These are phyloP conservation scores for Geotrichum macrosporum DNA, from an alignment of 1,139 yeast species.

Conservation along the genomic window DNA sequence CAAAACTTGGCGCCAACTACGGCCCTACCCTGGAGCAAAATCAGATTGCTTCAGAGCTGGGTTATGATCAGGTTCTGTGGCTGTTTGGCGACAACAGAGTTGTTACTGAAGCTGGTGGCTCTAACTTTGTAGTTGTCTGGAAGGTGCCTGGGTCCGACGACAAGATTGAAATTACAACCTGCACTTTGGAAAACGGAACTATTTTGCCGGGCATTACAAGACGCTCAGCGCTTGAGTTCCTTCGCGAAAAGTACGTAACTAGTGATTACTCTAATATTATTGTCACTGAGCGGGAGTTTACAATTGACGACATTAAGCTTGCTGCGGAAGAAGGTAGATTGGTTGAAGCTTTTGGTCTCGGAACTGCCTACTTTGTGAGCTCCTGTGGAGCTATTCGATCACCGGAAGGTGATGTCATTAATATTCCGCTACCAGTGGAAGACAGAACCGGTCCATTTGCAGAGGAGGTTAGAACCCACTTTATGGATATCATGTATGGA, in stretches of 20 bases:
- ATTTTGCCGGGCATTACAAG: conserved; percentile 46
- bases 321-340: conserved; percentile 41
- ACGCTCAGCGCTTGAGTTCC: conserved; percentile 42
- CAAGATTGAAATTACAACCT: conserved; percentile 42
- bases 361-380: conserved; percentile 45
- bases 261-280: conserved; percentile 29
- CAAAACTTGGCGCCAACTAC: conserved; percentile 47
- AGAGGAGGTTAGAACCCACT: conserved; percentile 9
- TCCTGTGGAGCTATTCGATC: conserved; percentile 41
- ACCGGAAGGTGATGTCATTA: conserved; percentile 37
- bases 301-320: conserved; percentile 40
- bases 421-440: conserved; percentile 34
- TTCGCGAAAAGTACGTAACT: conserved; percentile 30
- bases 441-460: conserved; percentile 20
- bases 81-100: conserved; percentile 42
- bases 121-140: conserved; percentile 43
- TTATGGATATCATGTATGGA: conserved; percentile 12
- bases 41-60: conserved; percentile 39
- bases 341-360: conserved; percentile 45
- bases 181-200: conserved; percentile 43
- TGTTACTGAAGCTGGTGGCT: conserved; percentile 48
- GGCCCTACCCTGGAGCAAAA: conserved; percentile 44
- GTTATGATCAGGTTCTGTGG: conserved; percentile 46
- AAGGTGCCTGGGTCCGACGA: conserved; percentile 32
- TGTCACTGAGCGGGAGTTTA: conserved; percentile 40